Evolutionary conservation across 2,329 filamentous ascomycete genomes (phyloP), one percentile per base, ranked within the genome.

Genomic region (Aspergillus transmontanensis): DNA sequence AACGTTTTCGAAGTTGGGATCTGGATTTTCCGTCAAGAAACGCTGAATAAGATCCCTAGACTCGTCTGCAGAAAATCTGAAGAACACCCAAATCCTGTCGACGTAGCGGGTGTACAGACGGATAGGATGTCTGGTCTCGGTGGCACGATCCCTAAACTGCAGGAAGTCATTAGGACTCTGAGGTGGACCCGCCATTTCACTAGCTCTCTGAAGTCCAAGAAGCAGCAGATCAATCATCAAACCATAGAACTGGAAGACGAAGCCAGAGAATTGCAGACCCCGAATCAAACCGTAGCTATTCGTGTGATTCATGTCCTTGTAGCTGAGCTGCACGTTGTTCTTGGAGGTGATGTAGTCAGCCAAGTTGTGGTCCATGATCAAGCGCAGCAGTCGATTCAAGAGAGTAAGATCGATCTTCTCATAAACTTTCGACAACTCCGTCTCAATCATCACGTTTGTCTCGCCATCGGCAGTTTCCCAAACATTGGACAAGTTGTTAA

Each of bases 281-380:
- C 95, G 93, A 72, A 99, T 97, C 90, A 99, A 91, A 70, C 95
- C 95, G 75, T 98, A 99, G 75, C 93, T 96, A 81, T 99, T 99
- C 75, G 96, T 95, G 74, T 99, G 95, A 75, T 97, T 98, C 95
- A 99, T 99, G 72, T 99, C 95, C 83, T 99, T 99, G 84, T 99
- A 99, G 66, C 96, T 97, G 66, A 99, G 86, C 77, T 97, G 94
- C 14, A 99, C 95, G 75, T 99, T 99, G 84, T 99, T 99, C 87
- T 99, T 99, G 43, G 94, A 93, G 1, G 94, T 97, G 74, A 99
- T 99, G 80, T 99, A 99, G 78, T 99, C 96, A 6, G 95, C 95
- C 81, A 99, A 81, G 77, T 99, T 99, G 84, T 99, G 95, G 73
- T 99, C 96, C 96, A 99, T 99, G 77, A 99, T 97, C 69, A 99